phyloP scores from a whole-genome alignment of 805 yeast species.

The Huiozyma sinensis region DNA sequence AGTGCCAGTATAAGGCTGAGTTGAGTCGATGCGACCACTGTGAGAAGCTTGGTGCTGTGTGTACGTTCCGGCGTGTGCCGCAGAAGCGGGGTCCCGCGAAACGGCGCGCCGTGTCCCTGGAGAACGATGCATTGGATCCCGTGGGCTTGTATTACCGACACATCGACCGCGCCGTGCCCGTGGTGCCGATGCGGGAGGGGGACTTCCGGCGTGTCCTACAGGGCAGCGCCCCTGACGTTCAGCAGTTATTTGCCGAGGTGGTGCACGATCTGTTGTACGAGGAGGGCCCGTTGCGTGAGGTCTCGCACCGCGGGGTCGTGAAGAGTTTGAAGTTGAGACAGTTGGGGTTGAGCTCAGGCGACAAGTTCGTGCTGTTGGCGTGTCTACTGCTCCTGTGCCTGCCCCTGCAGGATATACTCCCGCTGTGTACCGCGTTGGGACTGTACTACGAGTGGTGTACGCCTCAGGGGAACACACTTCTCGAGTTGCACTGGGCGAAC shows the following conservation, averaged over 20 bases:
- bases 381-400: not conserved
- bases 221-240: not conserved
- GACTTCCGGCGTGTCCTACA: not conserved
- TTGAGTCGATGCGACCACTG: slow-evolving; percentile 44
- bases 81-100: slow-evolving; percentile 57
- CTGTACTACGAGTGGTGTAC: not conserved
- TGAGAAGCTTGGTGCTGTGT: slow-evolving; percentile 42
- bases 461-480: too few relatives aligned
- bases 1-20: slow-evolving; percentile 49
- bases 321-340: not conserved
- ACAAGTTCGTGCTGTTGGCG: not conserved
- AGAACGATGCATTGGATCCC: not conserved
- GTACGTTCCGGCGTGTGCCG: slow-evolving; percentile 64
- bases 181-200: too few relatives aligned
- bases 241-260: not conserved
- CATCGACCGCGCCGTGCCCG: too few relatives aligned
- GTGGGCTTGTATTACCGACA: not conserved
- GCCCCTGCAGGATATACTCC: not conserved
- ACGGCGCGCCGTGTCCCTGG: not conserved
- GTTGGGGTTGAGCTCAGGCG: not conserved
- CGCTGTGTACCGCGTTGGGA: not conserved
- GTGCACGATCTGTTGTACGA: not conserved
- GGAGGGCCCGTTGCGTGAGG: not conserved
- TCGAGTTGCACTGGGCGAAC: too few relatives aligned
- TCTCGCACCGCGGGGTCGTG: not conserved